These are phyloP conservation scores for Ogataea ramenticola DNA, from an alignment of 805 yeast species.

Conservation along the genomic window DNA sequence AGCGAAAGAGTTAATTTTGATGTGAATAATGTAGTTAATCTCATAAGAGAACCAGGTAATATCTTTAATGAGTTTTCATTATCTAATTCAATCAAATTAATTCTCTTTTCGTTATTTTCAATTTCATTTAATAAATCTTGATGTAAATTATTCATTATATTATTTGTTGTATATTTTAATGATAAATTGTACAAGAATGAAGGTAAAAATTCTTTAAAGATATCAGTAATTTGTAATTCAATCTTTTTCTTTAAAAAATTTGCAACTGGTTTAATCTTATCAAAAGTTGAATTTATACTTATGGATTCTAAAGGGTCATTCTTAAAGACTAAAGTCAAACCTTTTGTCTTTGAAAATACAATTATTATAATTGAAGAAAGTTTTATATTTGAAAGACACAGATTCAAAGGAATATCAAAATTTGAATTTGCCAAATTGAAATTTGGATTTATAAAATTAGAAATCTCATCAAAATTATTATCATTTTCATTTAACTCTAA, in stretches of 20 bases:
- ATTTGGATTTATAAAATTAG: slow-evolving; percentile 54
- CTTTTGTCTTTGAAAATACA: slow-evolving; percentile 75
- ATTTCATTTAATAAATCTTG: slow-evolving; percentile 24
- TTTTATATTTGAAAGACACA: slow-evolving; percentile 63
- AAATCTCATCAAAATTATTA: slow-evolving; percentile 11
- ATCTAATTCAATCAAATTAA: slow-evolving; percentile 28
- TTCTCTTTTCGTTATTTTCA: slow-evolving; percentile 25
- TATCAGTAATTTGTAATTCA: slow-evolving; percentile 69
- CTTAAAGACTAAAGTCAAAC: slow-evolving; percentile 78
- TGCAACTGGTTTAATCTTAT: slow-evolving; percentile 78
- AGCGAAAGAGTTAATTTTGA: slow-evolving; percentile 80
- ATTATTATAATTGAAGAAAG: slow-evolving; percentile 78
- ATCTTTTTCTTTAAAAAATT: slow-evolving; percentile 75
- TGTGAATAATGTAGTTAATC: slow-evolving; percentile 59
- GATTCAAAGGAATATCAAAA: slow-evolving; percentile 71
- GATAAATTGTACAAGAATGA: slow-evolving; percentile 71
- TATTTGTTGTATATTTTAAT: slow-evolving; percentile 48
- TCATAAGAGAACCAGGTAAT: slow-evolving; percentile 58
- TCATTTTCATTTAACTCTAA: slow-evolving; percentile 25
- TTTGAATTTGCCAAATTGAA: slow-evolving; percentile 60
- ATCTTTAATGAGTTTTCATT: slow-evolving; percentile 44
- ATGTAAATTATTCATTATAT: slow-evolving; percentile 28
- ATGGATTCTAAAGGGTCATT: slow-evolving; percentile 85
- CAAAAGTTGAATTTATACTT: slow-evolving; percentile 80
- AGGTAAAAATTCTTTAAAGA: slow-evolving; percentile 81